These are phyloP conservation scores for Colletotrichum caudatum DNA, from an alignment of 2,329 filamentous ascomycete species.

Conservation along the genomic window DNA sequence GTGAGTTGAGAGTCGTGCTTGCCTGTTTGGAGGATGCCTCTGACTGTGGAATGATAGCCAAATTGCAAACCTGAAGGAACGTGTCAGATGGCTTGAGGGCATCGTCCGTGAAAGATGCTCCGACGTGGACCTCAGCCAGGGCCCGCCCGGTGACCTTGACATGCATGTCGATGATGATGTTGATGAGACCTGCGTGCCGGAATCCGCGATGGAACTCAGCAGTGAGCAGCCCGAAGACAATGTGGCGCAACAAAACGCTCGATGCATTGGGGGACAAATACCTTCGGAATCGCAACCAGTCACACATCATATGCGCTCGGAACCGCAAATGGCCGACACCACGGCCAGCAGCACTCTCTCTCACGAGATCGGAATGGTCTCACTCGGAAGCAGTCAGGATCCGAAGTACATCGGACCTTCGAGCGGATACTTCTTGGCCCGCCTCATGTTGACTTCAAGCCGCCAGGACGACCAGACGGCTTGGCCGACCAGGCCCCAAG, in stretches of 20 bases:
- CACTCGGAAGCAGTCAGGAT: constrained; percentile 60
- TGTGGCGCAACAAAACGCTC: not conserved
- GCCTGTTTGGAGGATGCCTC: not conserved
- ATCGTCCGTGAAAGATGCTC: constrained; percentile 57
- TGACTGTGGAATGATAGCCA: constrained; percentile 2
- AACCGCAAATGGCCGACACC: constrained; percentile 39
- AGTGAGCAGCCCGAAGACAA: constrained; percentile 39
- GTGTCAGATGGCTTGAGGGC: constrained; percentile 61
- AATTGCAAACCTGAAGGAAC: constrained; percentile 53
- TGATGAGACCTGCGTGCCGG: constrained; percentile 6
- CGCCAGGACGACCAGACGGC: constrained; percentile 46
- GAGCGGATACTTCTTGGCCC: constrained; percentile 66
- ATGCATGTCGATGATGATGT: constrained; percentile 21
- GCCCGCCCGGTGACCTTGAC: constrained; percentile 13
- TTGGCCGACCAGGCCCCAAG: constrained; percentile 4
- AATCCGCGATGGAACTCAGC: constrained; percentile 40
- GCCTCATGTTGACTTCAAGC: constrained; percentile 58
- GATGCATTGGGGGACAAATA: not conserved
- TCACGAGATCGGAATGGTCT: constrained; percentile 66
- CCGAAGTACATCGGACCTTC: constrained; percentile 67
- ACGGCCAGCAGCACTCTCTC: constrained; percentile 48
- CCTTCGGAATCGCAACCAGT: constrained; percentile 31
- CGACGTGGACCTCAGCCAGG: constrained; percentile 54
- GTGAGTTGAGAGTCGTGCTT: constrained; percentile 45
- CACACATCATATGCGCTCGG: constrained; percentile 33